Conservation (phyloP, 371 early-diverging fungal genomes). For the Mortierella sp. region DNA sequence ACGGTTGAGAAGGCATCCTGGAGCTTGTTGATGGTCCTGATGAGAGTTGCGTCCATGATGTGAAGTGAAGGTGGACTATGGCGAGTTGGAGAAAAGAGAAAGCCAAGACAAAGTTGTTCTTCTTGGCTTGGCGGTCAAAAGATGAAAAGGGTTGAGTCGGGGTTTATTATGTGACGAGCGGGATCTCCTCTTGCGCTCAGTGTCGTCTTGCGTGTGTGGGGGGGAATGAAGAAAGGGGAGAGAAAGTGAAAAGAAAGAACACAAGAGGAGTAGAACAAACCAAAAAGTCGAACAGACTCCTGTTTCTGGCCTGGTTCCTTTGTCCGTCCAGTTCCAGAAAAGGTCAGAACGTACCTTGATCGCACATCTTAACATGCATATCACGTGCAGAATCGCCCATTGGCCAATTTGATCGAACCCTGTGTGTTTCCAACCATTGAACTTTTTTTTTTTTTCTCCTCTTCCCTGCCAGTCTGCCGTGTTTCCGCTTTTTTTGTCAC, state of each 20-base stretch:
- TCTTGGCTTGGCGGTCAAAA: neutral
- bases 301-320: neutral
- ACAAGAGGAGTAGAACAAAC: neutral
- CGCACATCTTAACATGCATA: neutral
- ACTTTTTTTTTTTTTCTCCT: neutral
- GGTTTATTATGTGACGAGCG: neutral
- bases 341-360: neutral
- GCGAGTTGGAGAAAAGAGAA: neutral
- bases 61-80: neutral
- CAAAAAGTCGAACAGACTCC: neutral
- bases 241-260: neutral
- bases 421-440: neutral
- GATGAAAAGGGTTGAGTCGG: neutral
- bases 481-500: neutral
- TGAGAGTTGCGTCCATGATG: slow-evolving; percentile 69
- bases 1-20: slow-evolving; percentile 98
- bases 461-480: neutral
- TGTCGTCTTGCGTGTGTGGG: neutral
- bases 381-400: neutral
- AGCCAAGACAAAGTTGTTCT: slow-evolving; percentile 3
- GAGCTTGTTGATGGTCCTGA: slow-evolving; percentile 86
- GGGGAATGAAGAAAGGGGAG: neutral
- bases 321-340: neutral
- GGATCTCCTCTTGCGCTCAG: neutral
- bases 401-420: neutral